Conservation (phyloP, 2,329 filamentous ascomycete species). For the Trichoderma guizhouense region DNA sequence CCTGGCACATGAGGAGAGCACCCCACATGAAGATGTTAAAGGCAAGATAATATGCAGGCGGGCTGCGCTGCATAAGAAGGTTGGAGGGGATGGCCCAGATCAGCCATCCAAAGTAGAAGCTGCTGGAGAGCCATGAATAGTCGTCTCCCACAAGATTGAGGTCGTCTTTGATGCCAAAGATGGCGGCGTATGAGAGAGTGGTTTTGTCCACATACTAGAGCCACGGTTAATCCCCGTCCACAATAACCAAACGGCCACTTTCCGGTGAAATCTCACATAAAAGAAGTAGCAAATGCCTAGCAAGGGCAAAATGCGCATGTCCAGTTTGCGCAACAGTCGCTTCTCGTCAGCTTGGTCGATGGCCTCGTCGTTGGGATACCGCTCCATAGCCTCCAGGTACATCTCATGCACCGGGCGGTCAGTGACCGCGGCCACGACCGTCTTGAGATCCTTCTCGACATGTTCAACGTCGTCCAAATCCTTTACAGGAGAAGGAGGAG, state of each 20-base stretch:
- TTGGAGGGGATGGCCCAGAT: constrained; percentile 35
- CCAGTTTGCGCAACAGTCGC: constrained; percentile 36
- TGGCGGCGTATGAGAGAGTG: constrained; percentile 59
- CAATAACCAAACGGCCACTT: neutral
- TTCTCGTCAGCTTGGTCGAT: constrained; percentile 36
- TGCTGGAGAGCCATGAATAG: constrained; percentile 46
- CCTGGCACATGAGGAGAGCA: constrained; percentile 45
- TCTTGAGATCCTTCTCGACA: constrained; percentile 21
- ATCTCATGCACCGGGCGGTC: constrained; percentile 28
- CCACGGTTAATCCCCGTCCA: neutral
- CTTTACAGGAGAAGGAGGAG: neutral
- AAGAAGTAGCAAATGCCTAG: constrained; percentile 42
- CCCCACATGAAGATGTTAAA: constrained; percentile 56
- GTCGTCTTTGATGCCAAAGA: constrained; percentile 61
- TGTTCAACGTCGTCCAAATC: constrained; percentile 20
- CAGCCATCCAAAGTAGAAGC: constrained; percentile 39
- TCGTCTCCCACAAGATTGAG: constrained; percentile 54
- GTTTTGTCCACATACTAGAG: constrained; percentile 42
- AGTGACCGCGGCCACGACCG: constrained; percentile 20
- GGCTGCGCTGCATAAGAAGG: constrained; percentile 32
- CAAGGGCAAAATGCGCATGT: constrained; percentile 37
- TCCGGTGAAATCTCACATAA: constrained; percentile 24
- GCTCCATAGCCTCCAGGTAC: constrained; percentile 34
- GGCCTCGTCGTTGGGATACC: constrained; percentile 37
- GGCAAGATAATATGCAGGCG: constrained; percentile 37